Evolutionary conservation across 805 yeast species (phyloP).

Genomic region (Candida orba): DNA sequence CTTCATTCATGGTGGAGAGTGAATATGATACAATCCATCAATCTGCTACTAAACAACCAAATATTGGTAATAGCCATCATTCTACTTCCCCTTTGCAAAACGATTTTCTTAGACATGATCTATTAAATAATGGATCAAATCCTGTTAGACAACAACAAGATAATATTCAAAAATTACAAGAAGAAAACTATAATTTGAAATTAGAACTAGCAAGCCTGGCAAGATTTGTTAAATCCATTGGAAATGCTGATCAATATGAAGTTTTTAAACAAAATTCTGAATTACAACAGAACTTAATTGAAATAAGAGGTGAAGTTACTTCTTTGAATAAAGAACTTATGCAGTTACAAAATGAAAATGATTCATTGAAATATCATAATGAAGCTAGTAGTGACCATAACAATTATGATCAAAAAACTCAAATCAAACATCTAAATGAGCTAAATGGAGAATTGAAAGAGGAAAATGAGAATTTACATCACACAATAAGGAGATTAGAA

Average conservation of each 20-base stretch:
- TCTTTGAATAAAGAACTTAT: constrained; percentile 3
- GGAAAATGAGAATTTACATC: neutral
- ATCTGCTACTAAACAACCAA: constrained; percentile 5
- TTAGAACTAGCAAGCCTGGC: constrained; percentile 36
- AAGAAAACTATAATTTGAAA: constrained; percentile 38
- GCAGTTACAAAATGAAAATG: constrained; percentile 1
- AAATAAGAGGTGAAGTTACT: constrained; percentile 17
- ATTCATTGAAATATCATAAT: neutral
- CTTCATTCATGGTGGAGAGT: constrained; percentile 21
- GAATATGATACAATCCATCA: constrained; percentile 17
- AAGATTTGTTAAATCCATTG: constrained; percentile 29
- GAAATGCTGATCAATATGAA: constrained; percentile 33
- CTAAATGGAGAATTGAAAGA: constrained; percentile 1
- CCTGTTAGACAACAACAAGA: constrained; percentile 27
- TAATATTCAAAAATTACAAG: constrained; percentile 26
- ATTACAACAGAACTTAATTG: constrained; percentile 20
- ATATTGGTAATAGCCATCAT: too few relatives aligned
- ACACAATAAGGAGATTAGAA: neutral
- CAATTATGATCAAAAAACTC: constrained; percentile 2
- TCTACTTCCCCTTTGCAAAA: constrained; percentile 14
- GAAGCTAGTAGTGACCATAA: neutral
- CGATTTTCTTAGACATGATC: constrained; percentile 13
- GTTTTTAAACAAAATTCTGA: constrained; percentile 32
- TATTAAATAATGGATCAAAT: constrained; percentile 22
- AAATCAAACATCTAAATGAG: neutral